phyloP scores from a whole-genome alignment of 1,284 basidiomycete genomes.

The Inonotus hispidus region DNA sequence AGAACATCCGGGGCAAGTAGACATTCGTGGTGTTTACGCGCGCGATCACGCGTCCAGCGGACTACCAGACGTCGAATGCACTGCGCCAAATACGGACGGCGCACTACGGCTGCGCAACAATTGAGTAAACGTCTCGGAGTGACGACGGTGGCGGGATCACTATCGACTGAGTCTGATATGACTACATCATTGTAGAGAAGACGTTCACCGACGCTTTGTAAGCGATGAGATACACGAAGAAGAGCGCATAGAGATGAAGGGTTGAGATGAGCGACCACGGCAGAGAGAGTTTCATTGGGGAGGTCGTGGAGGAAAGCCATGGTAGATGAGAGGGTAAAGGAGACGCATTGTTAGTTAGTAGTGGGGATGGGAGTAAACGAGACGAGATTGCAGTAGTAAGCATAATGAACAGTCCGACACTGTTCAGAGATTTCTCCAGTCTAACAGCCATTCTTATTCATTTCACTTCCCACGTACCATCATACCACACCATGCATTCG shows the following conservation, averaged over 20 bases:
- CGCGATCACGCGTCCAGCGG: slow-evolving; percentile 36
- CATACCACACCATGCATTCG: too few relatives aligned
- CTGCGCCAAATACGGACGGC: slow-evolving; percentile 40
- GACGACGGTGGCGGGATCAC: slow-evolving; percentile 33
- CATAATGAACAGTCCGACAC: slow-evolving; percentile 6
- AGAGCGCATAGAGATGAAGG: slow-evolving; percentile 36
- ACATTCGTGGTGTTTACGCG: slow-evolving; percentile 30
- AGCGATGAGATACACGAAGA: slow-evolving; percentile 42
- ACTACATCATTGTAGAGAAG: slow-evolving; percentile 48
- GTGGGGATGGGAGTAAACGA: neutral
- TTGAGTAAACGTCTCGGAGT: slow-evolving; percentile 39
- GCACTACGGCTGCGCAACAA: slow-evolving; percentile 49
- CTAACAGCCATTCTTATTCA: neutral
- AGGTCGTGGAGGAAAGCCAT: slow-evolving; percentile 25
- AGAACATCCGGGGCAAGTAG: slow-evolving; percentile 25
- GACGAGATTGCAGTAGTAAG: neutral
- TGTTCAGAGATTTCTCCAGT: slow-evolving; percentile 18
- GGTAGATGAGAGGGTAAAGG: neutral
- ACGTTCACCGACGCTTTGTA: slow-evolving; percentile 51
- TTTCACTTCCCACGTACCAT: neutral
- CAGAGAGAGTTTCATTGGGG: slow-evolving; percentile 54
- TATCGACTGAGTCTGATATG: slow-evolving; percentile 35
- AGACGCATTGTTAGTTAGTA: neutral
- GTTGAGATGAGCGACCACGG: slow-evolving; percentile 44
- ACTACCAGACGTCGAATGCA: slow-evolving; percentile 42